phyloP scores from a whole-genome alignment of 208 protist species.

The Acanthamoeba triangularis region DNA sequence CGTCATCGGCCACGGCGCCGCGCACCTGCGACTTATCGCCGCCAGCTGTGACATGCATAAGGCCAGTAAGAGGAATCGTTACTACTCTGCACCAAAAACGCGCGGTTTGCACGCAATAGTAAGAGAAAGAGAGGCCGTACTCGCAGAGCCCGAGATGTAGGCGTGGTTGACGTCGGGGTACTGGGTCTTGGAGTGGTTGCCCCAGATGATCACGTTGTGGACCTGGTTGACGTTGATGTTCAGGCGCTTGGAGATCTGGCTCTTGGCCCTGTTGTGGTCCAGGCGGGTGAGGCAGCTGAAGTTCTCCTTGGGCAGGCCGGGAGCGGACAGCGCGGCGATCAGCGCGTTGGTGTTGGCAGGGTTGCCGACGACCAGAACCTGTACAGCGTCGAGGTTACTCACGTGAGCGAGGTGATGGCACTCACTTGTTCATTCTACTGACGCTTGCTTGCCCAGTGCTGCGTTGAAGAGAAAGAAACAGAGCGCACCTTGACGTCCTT shows the following conservation, averaged over 20 bases:
- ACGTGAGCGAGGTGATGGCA: too few species aligned
- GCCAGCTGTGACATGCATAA: conserved; percentile 76
- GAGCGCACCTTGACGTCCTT: conserved; percentile 90
- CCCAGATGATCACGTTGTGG: conserved; percentile 68
- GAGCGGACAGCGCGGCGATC: conserved; percentile 92
- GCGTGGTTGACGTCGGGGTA: conserved; percentile 96
- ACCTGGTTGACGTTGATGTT: neutral
- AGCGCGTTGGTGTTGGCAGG: conserved; percentile 99
- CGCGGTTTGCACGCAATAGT: neutral
- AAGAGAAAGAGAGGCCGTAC: neutral
- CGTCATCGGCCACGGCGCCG: conserved; percentile 91
- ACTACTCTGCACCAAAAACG: neutral
- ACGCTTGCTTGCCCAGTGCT: neutral
- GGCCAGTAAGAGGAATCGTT: neutral
- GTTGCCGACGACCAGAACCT: conserved; percentile 97
- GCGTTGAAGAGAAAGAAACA: neutral
- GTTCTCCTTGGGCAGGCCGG: conserved; percentile 93
- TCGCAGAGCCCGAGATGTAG: neutral
- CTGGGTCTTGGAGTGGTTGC: conserved; percentile 96
- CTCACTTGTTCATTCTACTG: too few species aligned
- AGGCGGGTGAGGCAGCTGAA: conserved; percentile 97
- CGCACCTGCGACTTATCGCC: conserved; percentile 84
- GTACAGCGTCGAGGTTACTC: conserved; percentile 28
- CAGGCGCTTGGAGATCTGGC: conserved; percentile 93
- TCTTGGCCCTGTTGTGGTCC: conserved; percentile 97